phyloP scores from a whole-genome alignment of 352 stramenopile genomes.

The Globisporangium abappressorium region DNA sequence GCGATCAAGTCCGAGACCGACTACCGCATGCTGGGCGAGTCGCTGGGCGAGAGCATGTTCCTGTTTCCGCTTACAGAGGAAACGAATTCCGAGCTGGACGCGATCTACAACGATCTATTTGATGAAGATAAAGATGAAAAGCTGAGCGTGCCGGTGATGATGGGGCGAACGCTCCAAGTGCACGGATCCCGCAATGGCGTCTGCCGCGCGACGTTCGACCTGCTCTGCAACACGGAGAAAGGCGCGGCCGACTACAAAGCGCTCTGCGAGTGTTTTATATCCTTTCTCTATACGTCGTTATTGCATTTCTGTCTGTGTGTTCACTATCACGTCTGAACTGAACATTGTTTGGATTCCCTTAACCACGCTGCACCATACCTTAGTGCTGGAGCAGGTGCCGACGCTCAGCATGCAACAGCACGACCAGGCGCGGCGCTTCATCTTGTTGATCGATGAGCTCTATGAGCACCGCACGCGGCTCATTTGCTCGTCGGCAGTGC shows the following conservation, averaged over 20 bases:
- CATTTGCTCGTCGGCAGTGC: constrained; percentile 48
- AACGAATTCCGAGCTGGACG: constrained; percentile 37
- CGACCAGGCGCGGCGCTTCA: constrained; percentile 94
- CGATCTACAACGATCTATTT: constrained; percentile 35
- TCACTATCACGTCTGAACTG: background rate
- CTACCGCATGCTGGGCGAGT: constrained; percentile 61
- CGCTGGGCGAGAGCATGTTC: constrained; percentile 39
- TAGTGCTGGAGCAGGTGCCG: constrained; percentile 91
- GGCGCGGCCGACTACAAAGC: constrained; percentile 95
- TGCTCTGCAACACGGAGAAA: constrained; percentile 93
- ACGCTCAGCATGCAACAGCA: constrained; percentile 82
- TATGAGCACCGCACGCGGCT: constrained; percentile 89
- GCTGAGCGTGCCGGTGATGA: constrained; percentile 73
- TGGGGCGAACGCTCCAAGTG: constrained; percentile 63
- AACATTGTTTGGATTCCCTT: background rate
- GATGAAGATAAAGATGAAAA: constrained; percentile 23
- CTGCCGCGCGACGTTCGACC: constrained; percentile 85
- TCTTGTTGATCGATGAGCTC: constrained; percentile 96
- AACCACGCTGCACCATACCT: constrained; percentile 37
- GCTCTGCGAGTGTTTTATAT: constrained; percentile 85
- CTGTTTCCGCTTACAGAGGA: constrained; percentile 41
- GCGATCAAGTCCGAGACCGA: constrained; percentile 68
- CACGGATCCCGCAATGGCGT: constrained; percentile 39
- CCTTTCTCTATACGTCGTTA: background rate
- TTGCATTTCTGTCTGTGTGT: background rate